Evolutionary conservation across 2,329 filamentous ascomycete genomes (phyloP).

Genomic region (Thelonectria blattea): DNA sequence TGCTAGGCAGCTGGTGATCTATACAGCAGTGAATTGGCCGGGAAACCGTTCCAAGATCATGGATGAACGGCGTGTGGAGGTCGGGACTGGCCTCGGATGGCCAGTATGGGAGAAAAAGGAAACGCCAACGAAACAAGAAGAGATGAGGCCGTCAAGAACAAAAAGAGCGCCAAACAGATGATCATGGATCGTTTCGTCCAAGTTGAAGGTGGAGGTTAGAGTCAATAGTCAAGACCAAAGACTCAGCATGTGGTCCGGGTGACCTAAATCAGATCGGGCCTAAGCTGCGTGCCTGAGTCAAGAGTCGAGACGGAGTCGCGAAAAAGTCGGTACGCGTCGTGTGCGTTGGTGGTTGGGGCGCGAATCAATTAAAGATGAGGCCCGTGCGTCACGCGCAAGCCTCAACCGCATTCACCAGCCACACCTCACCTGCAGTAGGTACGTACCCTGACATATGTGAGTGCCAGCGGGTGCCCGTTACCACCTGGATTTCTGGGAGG

Average conservation of each 20-base stretch:
- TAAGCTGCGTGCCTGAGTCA: conserved; percentile 10
- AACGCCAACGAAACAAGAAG: conserved; percentile 6
- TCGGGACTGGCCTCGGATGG: conserved; percentile 8
- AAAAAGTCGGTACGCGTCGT: conserved; percentile 29
- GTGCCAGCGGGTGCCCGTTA: not conserved
- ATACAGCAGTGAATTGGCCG: conserved; percentile 43
- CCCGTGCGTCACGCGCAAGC: conserved; percentile 25
- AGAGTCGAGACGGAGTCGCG: conserved; percentile 25
- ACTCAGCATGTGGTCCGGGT: conserved; percentile 7
- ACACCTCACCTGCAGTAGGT: not conserved
- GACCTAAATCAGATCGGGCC: conserved; percentile 21
- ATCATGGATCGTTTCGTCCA: conserved; percentile 11
- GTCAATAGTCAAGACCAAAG: conserved; percentile 10
- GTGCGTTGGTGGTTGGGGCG: conserved; percentile 25
- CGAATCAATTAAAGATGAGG: conserved; percentile 37
- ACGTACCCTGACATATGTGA: too few relatives aligned
- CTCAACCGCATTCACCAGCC: conserved; percentile 6
- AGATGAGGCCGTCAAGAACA: not conserved
- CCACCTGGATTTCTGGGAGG: too few relatives aligned
- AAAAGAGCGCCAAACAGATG: not conserved
- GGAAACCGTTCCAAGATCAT: conserved; percentile 33
- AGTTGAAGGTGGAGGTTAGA: conserved; percentile 20
- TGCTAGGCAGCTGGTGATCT: conserved; percentile 50
- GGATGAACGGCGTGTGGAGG: conserved; percentile 19
- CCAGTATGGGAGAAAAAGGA: conserved; percentile 2